Conservation (phyloP, 306 rosid species). For the Luffa aegyptiaca region DNA sequence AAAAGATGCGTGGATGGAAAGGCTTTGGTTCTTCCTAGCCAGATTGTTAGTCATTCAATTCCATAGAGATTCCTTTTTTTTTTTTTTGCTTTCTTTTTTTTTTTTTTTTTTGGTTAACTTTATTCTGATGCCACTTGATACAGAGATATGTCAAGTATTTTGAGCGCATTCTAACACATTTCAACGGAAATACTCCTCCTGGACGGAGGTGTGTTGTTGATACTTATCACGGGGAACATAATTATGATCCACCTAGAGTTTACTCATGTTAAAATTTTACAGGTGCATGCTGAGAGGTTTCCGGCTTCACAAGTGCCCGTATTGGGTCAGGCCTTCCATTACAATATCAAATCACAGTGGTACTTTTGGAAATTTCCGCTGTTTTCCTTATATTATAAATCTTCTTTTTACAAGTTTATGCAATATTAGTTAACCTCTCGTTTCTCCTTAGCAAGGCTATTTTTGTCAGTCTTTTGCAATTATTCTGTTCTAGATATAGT, state of each 20-base stretch:
- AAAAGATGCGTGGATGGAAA: slow-evolving; percentile 93
- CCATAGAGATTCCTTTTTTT: not conserved
- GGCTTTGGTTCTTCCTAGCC: slow-evolving; percentile 86
- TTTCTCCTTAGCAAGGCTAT: not conserved
- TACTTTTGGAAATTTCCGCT: slow-evolving; percentile 14
- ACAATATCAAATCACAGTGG: slow-evolving; percentile 78
- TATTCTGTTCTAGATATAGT: not conserved
- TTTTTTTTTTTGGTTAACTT: slow-evolving; percentile 5
- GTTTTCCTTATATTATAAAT: not conserved
- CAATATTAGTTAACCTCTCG: not conserved
- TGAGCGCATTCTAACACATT: slow-evolving; percentile 48
- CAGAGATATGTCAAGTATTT: slow-evolving; percentile 87
- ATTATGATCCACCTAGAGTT: not conserved
- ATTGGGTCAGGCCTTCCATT: slow-evolving; percentile 80
- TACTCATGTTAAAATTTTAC: slow-evolving; percentile 9
- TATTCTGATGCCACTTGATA: slow-evolving; percentile 25
- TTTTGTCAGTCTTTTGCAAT: not conserved
- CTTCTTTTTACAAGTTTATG: not conserved
- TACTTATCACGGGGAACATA: not conserved
- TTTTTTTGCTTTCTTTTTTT: slow-evolving; percentile 4
- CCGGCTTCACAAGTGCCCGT: slow-evolving; percentile 87
- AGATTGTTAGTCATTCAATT: slow-evolving; percentile 56
- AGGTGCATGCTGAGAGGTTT: slow-evolving; percentile 96
- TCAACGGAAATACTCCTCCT: slow-evolving; percentile 60
- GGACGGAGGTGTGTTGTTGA: slow-evolving; percentile 53